These are phyloP conservation scores for Tirmania nivea DNA, from an alignment of 495 filamentous ascomycete genomes.

Conservation along the genomic window DNA sequence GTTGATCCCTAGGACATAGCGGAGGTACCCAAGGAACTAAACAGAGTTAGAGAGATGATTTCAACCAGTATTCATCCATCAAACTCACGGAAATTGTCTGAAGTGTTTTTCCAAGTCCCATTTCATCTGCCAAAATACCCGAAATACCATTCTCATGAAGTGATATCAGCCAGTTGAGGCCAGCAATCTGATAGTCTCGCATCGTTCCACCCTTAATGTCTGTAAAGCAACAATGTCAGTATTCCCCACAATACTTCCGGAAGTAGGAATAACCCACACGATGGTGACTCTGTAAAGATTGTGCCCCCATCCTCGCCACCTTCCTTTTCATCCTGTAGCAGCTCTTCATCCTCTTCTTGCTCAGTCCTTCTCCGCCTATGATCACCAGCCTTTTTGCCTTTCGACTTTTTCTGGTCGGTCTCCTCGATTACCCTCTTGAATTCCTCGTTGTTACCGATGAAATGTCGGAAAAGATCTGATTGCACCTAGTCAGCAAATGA, in stretches of 20 bases:
- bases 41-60: constrained; percentile 24
- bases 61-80: background rate
- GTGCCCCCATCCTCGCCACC: constrained; percentile 59
- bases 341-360: constrained; percentile 91
- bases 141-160: constrained; percentile 98
- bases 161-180: constrained; percentile 95
- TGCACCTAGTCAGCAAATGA: constrained; percentile 2
- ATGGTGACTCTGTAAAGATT: constrained; percentile 77
- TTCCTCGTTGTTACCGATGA: constrained; percentile 88
- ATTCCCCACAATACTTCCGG: background rate
- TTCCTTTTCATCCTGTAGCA: constrained; percentile 73
- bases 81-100: constrained; percentile 43
- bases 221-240: background rate
- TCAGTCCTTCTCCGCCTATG: constrained; percentile 71
- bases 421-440: constrained; percentile 81
- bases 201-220: constrained; percentile 63
- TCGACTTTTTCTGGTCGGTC: constrained; percentile 56
- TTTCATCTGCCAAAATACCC: constrained; percentile 91
- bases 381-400: constrained; percentile 66
- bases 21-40: constrained; percentile 79
- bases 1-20: constrained; percentile 64
- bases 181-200: constrained; percentile 89
- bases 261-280: constrained; percentile 21
- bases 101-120: constrained; percentile 86
- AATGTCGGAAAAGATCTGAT: constrained; percentile 83